Base-by-base conservation (phyloP, 2,329 filamentous ascomycete species). In the Davidsoniella virescens region DNA sequence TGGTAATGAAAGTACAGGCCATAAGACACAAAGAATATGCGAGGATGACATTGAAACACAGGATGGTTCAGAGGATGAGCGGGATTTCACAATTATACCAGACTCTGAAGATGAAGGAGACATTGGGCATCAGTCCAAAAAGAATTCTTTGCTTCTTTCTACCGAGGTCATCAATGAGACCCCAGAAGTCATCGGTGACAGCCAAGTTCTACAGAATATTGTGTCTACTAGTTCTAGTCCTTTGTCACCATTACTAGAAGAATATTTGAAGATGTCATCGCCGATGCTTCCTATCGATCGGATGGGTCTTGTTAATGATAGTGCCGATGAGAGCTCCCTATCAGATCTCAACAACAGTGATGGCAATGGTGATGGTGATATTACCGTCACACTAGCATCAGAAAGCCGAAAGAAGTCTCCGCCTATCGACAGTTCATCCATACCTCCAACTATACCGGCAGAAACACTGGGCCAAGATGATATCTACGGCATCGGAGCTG, bases 401-500 rank as follows among this genome's bases (percentile, higher is more conserved):
- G 7, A 23, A 14, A 14, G 8, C 12, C 25, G 12, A 9, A 14
- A 17, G 16, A 20, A 29, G 20, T n/a, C 20, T 18, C n/a, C 43
- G 16, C 10, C n/a, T 18, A 7, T 33, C 23, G 29, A 10, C 23
- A 17, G 36, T 16, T 5, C 36, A 18, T 17, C 6, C 25, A 17
- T 16, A 10, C 29, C 20, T 42, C 17, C 26, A 37, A 17, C 16
- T 12, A 12, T 40, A 14, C 10, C 33, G 36, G 4, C 25, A 8
- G 25, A 29, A 14, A 33, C 16, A 10, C 49, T 41, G 44, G 26
- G 17, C 23, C 39, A 55, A 5, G 51, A 56, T 5, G 47, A 55
- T 7, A 16, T 55, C 54, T 58, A 63, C 54, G 36, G 57, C 17
- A 57, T 57, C 5, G 62, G 65, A 4, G 55, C 56, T 2, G 62